Base-by-base conservation (phyloP, 768 basidiomycete genomes). In the Cyathus striatus region DNA sequence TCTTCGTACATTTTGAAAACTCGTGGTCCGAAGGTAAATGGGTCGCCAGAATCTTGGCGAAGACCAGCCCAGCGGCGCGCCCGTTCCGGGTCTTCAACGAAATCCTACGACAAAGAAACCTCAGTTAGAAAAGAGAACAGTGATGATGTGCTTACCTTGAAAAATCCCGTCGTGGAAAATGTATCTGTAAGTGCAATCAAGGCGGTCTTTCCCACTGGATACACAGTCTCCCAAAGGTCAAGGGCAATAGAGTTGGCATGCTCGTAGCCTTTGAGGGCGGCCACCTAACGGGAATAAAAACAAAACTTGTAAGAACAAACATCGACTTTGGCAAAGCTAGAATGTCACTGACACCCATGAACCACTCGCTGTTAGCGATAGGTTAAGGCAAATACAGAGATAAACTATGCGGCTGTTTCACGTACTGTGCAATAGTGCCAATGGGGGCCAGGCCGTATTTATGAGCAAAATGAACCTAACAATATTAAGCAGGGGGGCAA, bases 11-110 rank as follows among this genome's bases (percentile, higher is more conserved):
- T 70, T 47, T 75, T 70, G 55, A 82, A 86, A 6, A 83, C 91
- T 16, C 75, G 72, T 6, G 78, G 76, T 3, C 83, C 90, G 56
- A 90, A 98, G n/a, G 58, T 62, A 45, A 86, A 75, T 0, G 95
- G 92, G 54, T 95, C 84, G 3, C 96, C 96, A 1, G 90, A 93
- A 60, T 99, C 96, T 57, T 99, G 96, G 16, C 95, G 79, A 10
- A 99, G 68, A 0, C 86, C 85, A 4, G 70, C 65, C 95, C 95
- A 98, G 32, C 77, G 74, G 7, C 64, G 57, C 0, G 85, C 89
- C 2, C 80, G 76, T 24, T 69, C 76, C 1, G 75, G 73, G 50
- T 86, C 68, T 41, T 60, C 51, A 2, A 59, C 47, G 33, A 88
- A 80, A 50, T 85, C 83, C 84, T 86, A 39, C 4, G n/a, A n/a